These are phyloP conservation scores for Xerocomellus intermedius DNA, from an alignment of 768 basidiomycete species.

Conservation along the genomic window DNA sequence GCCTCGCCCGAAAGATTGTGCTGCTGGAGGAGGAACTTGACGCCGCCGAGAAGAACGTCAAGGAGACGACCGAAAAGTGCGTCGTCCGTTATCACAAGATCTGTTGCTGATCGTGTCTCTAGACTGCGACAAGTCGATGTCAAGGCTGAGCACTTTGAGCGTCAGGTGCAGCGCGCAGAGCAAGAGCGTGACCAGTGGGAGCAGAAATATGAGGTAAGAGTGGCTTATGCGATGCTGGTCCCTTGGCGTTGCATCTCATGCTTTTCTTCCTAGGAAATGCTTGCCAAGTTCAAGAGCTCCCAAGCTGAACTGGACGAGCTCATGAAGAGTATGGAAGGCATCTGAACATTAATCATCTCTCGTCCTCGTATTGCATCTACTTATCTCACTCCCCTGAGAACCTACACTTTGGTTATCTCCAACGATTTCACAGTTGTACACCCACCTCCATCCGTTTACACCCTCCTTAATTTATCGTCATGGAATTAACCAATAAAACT, in stretches of 20 bases:
- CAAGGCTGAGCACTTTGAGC: constrained; percentile 98
- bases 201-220: constrained; percentile 83
- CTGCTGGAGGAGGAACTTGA: constrained; percentile 96
- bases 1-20: constrained; percentile 77
- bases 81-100: constrained; percentile 34
- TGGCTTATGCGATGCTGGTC: constrained; percentile 20
- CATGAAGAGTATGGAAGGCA: constrained; percentile 66
- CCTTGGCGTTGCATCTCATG: constrained; percentile 1
- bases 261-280: constrained; percentile 54
- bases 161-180: constrained; percentile 81
- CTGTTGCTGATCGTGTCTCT: constrained; percentile 18
- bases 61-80: constrained; percentile 96
- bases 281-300: constrained; percentile 66
- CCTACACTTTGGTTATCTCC: constrained; percentile 12
- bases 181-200: constrained; percentile 93
- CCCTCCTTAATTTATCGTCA: constrained; percentile 22
- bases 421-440: constrained; percentile 22
- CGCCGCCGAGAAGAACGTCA: constrained; percentile 91
- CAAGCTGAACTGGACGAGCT: constrained; percentile 86
- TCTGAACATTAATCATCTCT: constrained; percentile 39
- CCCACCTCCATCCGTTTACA: constrained; percentile 18
- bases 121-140: constrained; percentile 96
- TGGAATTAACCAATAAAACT: constrained; percentile 16
- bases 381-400: constrained; percentile 3
- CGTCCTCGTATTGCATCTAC: constrained; percentile 3